These are phyloP conservation scores for Coleophoma cylindrospora DNA, from an alignment of 2,329 filamentous ascomycete genomes.

Conservation along the genomic window DNA sequence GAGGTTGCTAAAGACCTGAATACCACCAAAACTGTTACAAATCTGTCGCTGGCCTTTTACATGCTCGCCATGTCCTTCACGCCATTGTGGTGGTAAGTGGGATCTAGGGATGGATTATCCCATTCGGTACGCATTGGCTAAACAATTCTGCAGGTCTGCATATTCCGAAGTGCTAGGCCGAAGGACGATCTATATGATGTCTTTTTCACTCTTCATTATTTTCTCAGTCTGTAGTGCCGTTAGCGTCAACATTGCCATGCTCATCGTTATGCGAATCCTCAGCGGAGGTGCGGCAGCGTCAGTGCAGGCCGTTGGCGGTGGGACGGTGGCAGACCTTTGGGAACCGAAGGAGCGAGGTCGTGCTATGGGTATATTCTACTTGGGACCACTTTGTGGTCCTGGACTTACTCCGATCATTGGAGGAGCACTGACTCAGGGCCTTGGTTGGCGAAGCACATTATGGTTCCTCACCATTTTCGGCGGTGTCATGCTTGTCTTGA, in stretches of 20 bases:
- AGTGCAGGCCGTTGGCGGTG: slow-evolving; percentile 78
- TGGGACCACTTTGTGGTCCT: slow-evolving; percentile 72
- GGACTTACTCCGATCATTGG: slow-evolving; percentile 73
- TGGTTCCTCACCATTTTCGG: slow-evolving; percentile 75
- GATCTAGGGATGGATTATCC: not conserved
- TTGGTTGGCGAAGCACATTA: slow-evolving; percentile 72
- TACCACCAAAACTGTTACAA: slow-evolving; percentile 60
- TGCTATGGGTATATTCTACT: slow-evolving; percentile 81
- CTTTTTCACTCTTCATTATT: slow-evolving; percentile 66
- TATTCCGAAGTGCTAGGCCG: slow-evolving; percentile 72
- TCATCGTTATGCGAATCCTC: slow-evolving; percentile 71
- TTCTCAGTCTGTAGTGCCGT: slow-evolving; percentile 69
- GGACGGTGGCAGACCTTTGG: slow-evolving; percentile 80
- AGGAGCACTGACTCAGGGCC: slow-evolving; percentile 61
- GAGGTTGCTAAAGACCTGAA: slow-evolving; percentile 58
- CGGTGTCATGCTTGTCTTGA: slow-evolving; percentile 45
- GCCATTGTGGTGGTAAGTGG: slow-evolving; percentile 66
- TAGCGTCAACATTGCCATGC: slow-evolving; percentile 66
- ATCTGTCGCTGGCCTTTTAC: slow-evolving; percentile 73
- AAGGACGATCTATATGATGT: slow-evolving; percentile 72
- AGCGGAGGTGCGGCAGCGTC: slow-evolving; percentile 73
- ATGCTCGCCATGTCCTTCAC: slow-evolving; percentile 82
- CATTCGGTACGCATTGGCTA: not conserved
- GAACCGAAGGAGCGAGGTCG: slow-evolving; percentile 64
- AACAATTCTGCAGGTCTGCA: slow-evolving; percentile 35